Percentiles rank a stretch among this genome's conserved stretches.
phyloP scores from a whole-genome alignment of 768 basidiomycete genomes.

The Calocera viscosa region DNA sequence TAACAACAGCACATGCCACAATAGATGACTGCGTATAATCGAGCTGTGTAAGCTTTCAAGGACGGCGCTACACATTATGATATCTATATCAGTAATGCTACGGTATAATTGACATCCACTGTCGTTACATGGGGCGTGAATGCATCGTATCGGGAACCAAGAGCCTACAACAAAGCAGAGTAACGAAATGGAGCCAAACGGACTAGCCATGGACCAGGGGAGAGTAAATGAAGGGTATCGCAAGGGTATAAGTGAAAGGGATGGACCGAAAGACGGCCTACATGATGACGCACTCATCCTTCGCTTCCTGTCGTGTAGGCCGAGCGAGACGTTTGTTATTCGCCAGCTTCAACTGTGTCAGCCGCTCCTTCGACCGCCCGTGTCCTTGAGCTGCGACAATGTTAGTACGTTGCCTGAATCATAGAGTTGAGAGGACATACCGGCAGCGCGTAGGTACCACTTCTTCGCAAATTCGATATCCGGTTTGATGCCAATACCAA shows the following conservation, averaged over 20 bases:
- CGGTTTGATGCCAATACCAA: slow-evolving; percentile 93
- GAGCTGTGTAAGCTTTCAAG: background rate
- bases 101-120: slow-evolving; percentile 9
- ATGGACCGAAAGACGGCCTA: slow-evolving; percentile 10
- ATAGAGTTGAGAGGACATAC: slow-evolving; percentile 36
- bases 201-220: background rate
- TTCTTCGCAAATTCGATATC: slow-evolving; percentile 91
- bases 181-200: background rate
- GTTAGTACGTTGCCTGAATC: background rate
- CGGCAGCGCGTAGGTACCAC: slow-evolving; percentile 99
- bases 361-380: slow-evolving; percentile 87
- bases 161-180: background rate
- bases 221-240: slow-evolving; percentile 1
- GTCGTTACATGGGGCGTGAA: slow-evolving; percentile 7
- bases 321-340: slow-evolving; percentile 71
- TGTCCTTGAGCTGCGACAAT: slow-evolving; percentile 78
- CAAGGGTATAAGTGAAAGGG: background rate
- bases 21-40: background rate
- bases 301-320: slow-evolving; percentile 86
- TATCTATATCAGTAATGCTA: slow-evolving; percentile 7
- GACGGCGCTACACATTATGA: slow-evolving; percentile 5
- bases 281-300: slow-evolving; percentile 83
- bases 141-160: background rate
- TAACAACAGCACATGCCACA: background rate
- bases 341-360: slow-evolving; percentile 90